Base-by-base conservation (phyloP, 108 stramenopile species). In the Pseudonitzschia multiseries region DNA sequence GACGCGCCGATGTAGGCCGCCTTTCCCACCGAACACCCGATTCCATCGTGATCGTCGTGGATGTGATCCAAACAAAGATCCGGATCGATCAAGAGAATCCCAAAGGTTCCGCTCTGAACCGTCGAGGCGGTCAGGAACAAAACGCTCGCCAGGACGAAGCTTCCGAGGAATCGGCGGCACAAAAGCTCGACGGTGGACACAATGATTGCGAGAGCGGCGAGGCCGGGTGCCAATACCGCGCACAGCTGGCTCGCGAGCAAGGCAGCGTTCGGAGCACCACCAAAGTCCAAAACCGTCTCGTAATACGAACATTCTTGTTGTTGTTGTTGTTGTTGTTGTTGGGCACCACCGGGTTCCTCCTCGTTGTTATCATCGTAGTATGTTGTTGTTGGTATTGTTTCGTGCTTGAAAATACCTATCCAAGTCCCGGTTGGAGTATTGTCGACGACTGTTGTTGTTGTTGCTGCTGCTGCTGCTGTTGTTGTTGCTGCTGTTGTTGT, bases 321-420 rank as follows among this genome's bases (percentile, higher is more conserved):
- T 14, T 44, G 28, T 51, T 53, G 13, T 44, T 32, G n/a, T 46
- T 52, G 0, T 27, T 29, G 44, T 29, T 53, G 64, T 43, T 48
- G n/a, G n/a, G n/a, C n/a, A n/a, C n/a, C n/a, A n/a, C n/a, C n/a
- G n/a, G n/a, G n/a, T n/a, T n/a, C n/a, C n/a, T n/a, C n/a, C n/a
- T n/a, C n/a, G n/a, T n/a, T n/a, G n/a, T n/a, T n/a, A n/a, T n/a
- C 71, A 31, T 69, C 29, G 40, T 17, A 50, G 2, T 14, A 40
- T 44, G 28, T 51, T 53, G 13, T 44, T 32, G n/a, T 46, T 52
- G 0, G 40, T 29, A 33, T 29, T 53, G 64, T 43, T 48, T 79
- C 31, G 29, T 56, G 65, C n/a, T 33, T 27, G 62, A 79, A 79
- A 33, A 79, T 74, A 12, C 79, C 79, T 17, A 79, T 72, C 56